Conservation (phyloP, 2,329 filamentous ascomycete species). For the Capronia epimyces region DNA sequence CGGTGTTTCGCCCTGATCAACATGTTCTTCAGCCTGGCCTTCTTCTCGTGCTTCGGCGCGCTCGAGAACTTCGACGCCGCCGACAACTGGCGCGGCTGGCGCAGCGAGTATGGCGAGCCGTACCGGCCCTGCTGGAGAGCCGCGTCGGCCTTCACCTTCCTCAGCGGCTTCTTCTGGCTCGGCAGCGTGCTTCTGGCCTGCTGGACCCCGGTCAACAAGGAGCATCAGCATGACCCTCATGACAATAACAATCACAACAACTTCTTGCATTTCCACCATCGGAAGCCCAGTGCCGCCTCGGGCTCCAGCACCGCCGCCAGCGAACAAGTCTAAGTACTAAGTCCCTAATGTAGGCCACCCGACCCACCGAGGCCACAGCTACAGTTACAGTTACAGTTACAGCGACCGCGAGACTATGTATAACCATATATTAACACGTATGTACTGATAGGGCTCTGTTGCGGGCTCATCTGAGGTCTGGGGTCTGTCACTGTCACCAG, state of each 20-base stretch:
- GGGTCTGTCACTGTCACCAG: too few relatives aligned
- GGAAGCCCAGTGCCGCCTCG: conserved; percentile 1
- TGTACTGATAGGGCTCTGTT: too few relatives aligned
- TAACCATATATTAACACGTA: too few relatives aligned
- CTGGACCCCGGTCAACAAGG: neutral
- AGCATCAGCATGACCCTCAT: neutral
- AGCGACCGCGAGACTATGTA: too few relatives aligned
- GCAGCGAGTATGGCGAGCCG: neutral
- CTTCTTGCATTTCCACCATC: too few relatives aligned
- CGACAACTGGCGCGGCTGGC: conserved; percentile 12
- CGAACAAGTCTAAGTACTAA: conserved; percentile 6
- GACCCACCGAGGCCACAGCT: too few relatives aligned
- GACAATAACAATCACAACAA: too few relatives aligned
- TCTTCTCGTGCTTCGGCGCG: conserved; percentile 34
- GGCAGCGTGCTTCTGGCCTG: conserved; percentile 1
- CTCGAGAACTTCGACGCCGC: conserved; percentile 54
- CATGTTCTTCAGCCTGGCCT: conserved; percentile 9
- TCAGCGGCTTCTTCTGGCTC: conserved; percentile 13
- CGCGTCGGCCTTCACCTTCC: conserved; percentile 10
- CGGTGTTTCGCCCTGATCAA: conserved; percentile 9
- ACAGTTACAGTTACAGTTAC: too few relatives aligned
- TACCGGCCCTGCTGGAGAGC: conserved; percentile 13
- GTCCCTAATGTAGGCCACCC: too few relatives aligned
- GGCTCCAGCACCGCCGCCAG: conserved; percentile 2
- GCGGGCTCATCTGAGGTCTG: too few relatives aligned